Evolutionary conservation across 192 early-diverging fungal genomes (phyloP).

Genomic region (Dimargaris cristalligena): DNA sequence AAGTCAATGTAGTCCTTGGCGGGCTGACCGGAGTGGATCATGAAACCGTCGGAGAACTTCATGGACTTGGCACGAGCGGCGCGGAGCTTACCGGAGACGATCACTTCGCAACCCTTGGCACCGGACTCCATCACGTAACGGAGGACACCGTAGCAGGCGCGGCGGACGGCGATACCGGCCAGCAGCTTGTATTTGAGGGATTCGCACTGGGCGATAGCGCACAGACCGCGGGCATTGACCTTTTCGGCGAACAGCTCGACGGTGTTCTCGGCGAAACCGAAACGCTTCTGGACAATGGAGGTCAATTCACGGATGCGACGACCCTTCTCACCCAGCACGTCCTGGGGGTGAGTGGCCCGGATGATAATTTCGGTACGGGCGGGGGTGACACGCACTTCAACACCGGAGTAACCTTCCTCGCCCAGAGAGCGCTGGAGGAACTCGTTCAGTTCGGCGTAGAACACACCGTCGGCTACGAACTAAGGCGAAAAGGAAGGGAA

Average conservation of each 20-base stretch:
- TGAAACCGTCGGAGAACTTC: slow-evolving; percentile 99
- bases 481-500: slow-evolving; percentile 16
- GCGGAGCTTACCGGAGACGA: slow-evolving; percentile 98
- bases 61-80: slow-evolving; percentile 99
- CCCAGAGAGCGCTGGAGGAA: slow-evolving; percentile 95
- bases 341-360: slow-evolving; percentile 95
- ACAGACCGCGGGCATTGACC: slow-evolving; percentile 92
- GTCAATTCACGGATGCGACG: slow-evolving; percentile 98
- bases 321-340: slow-evolving; percentile 95
- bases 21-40: slow-evolving; percentile 99
- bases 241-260: slow-evolving; percentile 98
- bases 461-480: slow-evolving; percentile 99
- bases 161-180: slow-evolving; percentile 88
- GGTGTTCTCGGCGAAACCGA: slow-evolving; percentile 97
- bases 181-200: slow-evolving; percentile 96
- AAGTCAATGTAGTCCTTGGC: slow-evolving; percentile 88
- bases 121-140: slow-evolving; percentile 98
- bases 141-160: slow-evolving; percentile 96
- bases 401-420: slow-evolving; percentile 96
- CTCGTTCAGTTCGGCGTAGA: slow-evolving; percentile 99
- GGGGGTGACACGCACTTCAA: slow-evolving; percentile 98
- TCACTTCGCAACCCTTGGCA: slow-evolving; percentile 98
- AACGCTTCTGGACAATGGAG: slow-evolving; percentile 96
- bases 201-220: slow-evolving; percentile 97
- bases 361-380: slow-evolving; percentile 99